These are phyloP conservation scores for Globisporangium sylvaticum DNA, from an alignment of 352 stramenopile genomes.

Conservation along the genomic window DNA sequence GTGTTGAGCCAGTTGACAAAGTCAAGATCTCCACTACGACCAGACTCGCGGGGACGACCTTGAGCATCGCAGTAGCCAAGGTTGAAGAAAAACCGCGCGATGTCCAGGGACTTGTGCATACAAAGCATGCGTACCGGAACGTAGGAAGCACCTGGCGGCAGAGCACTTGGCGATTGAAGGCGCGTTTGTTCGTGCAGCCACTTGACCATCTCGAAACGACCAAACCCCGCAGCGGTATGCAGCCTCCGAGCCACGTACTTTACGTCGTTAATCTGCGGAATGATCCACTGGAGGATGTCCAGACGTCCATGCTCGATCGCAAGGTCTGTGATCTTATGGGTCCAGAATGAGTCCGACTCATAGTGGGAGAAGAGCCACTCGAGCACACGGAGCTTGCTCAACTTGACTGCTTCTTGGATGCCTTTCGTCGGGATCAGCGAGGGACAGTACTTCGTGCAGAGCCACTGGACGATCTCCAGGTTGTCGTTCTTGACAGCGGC, in stretches of 20 bases:
- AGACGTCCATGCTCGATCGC: neutral
- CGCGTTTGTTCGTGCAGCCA: neutral
- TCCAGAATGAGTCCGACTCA: neutral
- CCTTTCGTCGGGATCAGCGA: neutral
- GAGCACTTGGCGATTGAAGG: too few species aligned
- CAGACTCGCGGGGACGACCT: neutral
- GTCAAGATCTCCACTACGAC: neutral
- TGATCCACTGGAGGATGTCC: neutral
- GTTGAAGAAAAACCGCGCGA: neutral
- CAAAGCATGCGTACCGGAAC: too few species aligned
- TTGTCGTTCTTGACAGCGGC: neutral
- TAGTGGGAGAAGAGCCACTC: neutral
- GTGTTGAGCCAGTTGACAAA: neutral
- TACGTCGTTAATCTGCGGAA: neutral
- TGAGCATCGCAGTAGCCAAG: neutral
- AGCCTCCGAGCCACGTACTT: neutral
- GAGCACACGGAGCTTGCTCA: neutral
- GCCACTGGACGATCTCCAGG: neutral
- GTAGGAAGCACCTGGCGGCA: too few species aligned
- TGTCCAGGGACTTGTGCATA: too few species aligned
- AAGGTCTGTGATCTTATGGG: neutral
- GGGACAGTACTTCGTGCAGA: conserved; percentile 3
- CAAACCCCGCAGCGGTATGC: neutral
- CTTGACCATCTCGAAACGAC: neutral
- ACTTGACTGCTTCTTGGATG: neutral